These are phyloP conservation scores for Saraca asoca DNA, from an alignment of 331 rosid species.

Conservation along the genomic window DNA sequence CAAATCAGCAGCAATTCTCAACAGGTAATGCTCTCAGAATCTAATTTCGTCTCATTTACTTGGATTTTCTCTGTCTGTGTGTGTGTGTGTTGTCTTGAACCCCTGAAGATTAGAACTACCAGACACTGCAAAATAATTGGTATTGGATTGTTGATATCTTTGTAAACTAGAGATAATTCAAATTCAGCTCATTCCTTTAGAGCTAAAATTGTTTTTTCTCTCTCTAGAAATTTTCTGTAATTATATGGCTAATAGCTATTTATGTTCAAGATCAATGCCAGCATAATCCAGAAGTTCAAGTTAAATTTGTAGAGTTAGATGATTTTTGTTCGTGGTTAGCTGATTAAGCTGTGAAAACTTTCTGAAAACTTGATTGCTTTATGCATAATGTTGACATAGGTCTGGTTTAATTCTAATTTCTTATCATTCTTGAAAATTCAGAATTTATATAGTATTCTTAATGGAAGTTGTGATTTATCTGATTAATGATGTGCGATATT, in stretches of 20 bases:
- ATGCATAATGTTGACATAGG: conserved; percentile 17
- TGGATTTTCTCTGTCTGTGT: conserved; percentile 35
- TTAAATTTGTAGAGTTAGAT: conserved; percentile 8
- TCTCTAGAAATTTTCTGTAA: background rate
- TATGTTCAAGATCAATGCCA: too few species aligned
- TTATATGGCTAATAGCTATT: background rate
- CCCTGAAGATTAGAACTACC: background rate
- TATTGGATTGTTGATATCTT: too few species aligned
- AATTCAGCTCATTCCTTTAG: conserved; percentile 1
- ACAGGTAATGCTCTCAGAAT: conserved; percentile 50
- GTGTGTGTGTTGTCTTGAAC: background rate
- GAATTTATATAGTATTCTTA: too few species aligned
- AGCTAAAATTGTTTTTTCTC: conserved; percentile 9
- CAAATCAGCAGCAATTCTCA: conserved; percentile 92
- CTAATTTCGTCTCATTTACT: conserved; percentile 12
- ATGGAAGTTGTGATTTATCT: background rate
- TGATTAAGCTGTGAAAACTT: conserved; percentile 2
- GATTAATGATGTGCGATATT: too few species aligned
- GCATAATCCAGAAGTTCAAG: too few species aligned
- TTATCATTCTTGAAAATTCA: too few species aligned
- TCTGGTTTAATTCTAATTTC: background rate
- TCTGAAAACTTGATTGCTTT: background rate
- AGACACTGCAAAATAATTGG: background rate
- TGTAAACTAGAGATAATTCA: background rate
- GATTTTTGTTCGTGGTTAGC: background rate